These are phyloP conservation scores for Dispira simplex DNA, from an alignment of 192 early-diverging fungal species.

Conservation along the genomic window DNA sequence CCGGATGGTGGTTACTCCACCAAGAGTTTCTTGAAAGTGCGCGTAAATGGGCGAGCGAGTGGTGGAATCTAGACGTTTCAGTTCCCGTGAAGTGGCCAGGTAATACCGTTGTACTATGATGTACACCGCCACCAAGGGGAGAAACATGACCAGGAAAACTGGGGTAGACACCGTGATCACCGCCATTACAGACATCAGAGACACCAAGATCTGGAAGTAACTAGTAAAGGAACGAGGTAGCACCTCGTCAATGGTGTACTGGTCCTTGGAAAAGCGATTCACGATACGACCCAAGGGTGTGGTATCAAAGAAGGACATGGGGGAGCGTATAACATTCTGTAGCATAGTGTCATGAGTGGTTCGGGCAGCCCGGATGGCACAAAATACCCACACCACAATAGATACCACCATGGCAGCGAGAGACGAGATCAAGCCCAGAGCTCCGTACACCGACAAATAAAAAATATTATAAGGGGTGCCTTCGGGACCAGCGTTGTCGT, in stretches of 20 bases:
- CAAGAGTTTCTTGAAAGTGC: conserved; percentile 38
- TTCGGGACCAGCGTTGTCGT: conserved; percentile 21
- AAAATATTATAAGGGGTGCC: conserved; percentile 25
- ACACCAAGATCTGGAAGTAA: conserved; percentile 26
- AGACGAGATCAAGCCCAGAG: conserved; percentile 55
- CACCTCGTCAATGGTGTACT: conserved; percentile 60
- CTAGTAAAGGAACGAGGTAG: conserved; percentile 36
- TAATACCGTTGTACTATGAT: conserved; percentile 39
- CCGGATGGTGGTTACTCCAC: conserved; percentile 46
- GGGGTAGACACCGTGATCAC: conserved; percentile 33
- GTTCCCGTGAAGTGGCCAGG: conserved; percentile 49
- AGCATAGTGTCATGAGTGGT: conserved; percentile 63
- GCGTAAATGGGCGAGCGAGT: conserved; percentile 57
- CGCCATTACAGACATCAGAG: conserved; percentile 22
- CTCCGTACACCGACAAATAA: conserved; percentile 68
- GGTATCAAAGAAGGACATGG: conserved; percentile 45
- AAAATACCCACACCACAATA: conserved; percentile 60
- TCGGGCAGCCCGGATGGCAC: conserved; percentile 64
- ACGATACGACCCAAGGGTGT: conserved; percentile 75
- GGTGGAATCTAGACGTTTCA: conserved; percentile 64
- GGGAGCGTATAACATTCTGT: conserved; percentile 46
- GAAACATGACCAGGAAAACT: conserved; percentile 27
- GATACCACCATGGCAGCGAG: conserved; percentile 46
- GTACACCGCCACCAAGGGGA: conserved; percentile 31
- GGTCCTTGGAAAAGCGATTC: conserved; percentile 83